Evolutionary conservation across 2,329 filamentous ascomycete genomes (phyloP), one percentile per base, ranked within the genome.

Genomic region (Microascus cirrosus): DNA sequence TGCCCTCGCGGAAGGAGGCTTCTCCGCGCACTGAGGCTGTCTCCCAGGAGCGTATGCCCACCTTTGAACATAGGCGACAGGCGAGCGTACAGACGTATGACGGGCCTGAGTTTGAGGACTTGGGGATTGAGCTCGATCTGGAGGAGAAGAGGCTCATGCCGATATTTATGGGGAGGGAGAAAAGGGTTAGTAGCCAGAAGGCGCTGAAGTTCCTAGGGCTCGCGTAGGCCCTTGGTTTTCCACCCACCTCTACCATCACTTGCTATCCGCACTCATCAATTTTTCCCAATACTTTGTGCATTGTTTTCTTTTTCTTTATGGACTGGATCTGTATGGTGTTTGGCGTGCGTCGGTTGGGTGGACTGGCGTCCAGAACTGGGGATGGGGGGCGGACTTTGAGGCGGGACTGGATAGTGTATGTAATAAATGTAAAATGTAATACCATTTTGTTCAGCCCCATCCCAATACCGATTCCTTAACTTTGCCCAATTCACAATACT

Each of bases 81-180:
- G 18, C 36, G 36, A 42, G 36, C 36, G 36, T 42, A 4, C 36
- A 8, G n/a, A 8, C 11, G 3, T 20, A 59, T 42, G 55, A 58
- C 12, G 57, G 34, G 12, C 18, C 28, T 3, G 55, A 56, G 25
- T 11, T 50, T 2, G 20, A n/a, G n/a, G 45, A 50, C 22, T 20
- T 32, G 32, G 51, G 53, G 51, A 25, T 25, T 2, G 45, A 75
- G 59, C 45, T 50, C 11, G 75, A 78, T 59, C 62, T 71, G 24
- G 77, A 81, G 59, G 77, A 79, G 65, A 73, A 76, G 35, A 71
- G 77, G 48, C 73, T 82, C 35, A 79, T 82, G 76, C 79, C 79
- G 3, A 69, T 80, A 25, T 76, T 74, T 42, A 65, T 74, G 64
- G 68, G 68, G 58, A 73, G 69, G 59, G 66, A 18, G 75, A 73